These are phyloP conservation scores for Pythium folliculosum DNA, from an alignment of 352 stramenopile genomes.

Conservation along the genomic window DNA sequence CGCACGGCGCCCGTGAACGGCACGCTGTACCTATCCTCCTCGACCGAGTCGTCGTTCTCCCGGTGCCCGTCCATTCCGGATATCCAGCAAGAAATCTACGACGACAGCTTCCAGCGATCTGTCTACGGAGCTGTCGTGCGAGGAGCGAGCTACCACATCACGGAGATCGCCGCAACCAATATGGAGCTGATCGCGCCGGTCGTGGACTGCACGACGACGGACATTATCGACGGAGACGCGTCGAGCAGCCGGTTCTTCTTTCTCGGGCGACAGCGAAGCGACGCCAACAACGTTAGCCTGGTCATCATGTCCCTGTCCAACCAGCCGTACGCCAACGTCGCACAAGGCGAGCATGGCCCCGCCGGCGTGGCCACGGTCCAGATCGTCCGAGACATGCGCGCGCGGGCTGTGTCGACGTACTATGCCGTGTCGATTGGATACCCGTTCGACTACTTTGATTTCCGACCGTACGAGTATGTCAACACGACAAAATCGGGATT, in stretches of 20 bases:
- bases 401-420: not conserved
- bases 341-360: not conserved
- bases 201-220: conserved; percentile 5
- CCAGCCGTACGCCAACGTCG: conserved; percentile 12
- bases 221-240: not conserved
- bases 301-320: conserved; percentile 6
- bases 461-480: conserved; percentile 2
- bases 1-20: conserved; percentile 1
- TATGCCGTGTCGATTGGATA: conserved; percentile 19
- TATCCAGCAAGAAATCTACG: conserved; percentile 1
- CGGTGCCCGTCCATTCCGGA: not conserved
- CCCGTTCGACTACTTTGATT: conserved; percentile 9
- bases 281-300: conserved; percentile 1
- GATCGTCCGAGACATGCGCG: conserved; percentile 15
- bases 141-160: conserved; percentile 13
- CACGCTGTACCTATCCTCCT: conserved; percentile 5
- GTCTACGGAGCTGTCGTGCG: not conserved
- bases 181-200: conserved; percentile 11
- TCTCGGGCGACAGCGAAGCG: not conserved
- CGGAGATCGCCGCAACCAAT: not conserved
- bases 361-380: not conserved
- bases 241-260: conserved; percentile 7
- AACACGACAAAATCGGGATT: conserved; percentile 1
- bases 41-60: not conserved
- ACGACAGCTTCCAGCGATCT: conserved; percentile 8